phyloP scores from a whole-genome alignment of 148 eudicot genomes.

The Cornus florida region DNA sequence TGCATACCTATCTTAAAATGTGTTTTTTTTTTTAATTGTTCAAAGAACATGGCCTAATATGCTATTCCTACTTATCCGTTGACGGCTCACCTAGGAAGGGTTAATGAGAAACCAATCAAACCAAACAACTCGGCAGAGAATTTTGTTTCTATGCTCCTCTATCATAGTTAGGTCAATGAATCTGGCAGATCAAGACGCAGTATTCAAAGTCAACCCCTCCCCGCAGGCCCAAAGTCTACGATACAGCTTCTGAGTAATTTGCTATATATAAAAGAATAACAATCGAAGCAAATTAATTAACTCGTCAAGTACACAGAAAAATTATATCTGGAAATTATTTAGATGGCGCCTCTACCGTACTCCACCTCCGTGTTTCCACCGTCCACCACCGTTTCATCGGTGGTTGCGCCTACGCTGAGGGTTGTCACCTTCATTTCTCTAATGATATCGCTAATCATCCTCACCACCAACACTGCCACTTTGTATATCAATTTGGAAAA shows the following conservation, averaged over 20 bases:
- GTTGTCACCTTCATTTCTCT: conserved; percentile 11
- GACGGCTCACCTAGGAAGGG: too few relatives aligned
- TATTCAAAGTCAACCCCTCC: not conserved
- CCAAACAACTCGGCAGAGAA: not conserved
- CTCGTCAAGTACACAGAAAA: not conserved
- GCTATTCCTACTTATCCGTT: too few relatives aligned
- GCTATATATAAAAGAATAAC: not conserved
- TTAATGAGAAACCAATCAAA: not conserved
- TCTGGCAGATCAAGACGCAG: too few relatives aligned
- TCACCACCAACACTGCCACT: conserved; percentile 18
- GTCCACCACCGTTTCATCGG: conserved; percentile 12
- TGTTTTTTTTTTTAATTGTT: too few relatives aligned
- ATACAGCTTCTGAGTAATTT: not conserved
- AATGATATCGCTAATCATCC: conserved; percentile 12
- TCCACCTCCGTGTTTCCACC: not conserved
- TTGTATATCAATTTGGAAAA: not conserved
- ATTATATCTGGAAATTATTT: not conserved
- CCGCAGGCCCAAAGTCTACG: not conserved
- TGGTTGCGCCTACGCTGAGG: conserved; percentile 4
- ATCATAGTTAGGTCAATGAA: not conserved
- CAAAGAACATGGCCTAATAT: too few relatives aligned
- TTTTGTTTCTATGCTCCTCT: too few relatives aligned
- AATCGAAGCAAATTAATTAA: not conserved
- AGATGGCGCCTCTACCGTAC: conserved; percentile 3
- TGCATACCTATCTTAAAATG: too few relatives aligned